These are phyloP conservation scores for Aspergillus sp. DNA, from an alignment of 2,329 filamentous ascomycete species.

Conservation along the genomic window DNA sequence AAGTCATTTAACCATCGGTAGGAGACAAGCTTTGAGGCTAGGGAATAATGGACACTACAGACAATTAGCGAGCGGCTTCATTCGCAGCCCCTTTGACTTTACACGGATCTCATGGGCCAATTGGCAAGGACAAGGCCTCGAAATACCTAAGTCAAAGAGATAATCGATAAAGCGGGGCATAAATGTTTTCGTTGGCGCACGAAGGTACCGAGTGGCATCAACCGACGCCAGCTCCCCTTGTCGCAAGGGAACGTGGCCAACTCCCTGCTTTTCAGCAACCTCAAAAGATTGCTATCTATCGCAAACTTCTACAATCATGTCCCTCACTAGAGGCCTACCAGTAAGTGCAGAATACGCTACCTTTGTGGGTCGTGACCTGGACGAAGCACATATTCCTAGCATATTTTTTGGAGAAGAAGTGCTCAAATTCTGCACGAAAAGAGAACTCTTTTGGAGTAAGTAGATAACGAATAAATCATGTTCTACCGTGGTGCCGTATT, in stretches of 20 bases:
- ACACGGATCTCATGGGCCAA: not conserved
- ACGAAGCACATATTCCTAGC: not conserved
- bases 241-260: too few species aligned
- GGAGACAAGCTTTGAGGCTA: not conserved
- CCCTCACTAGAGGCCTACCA: not conserved
- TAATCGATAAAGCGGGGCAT: not conserved
- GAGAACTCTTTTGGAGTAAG: not conserved
- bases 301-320: not conserved
- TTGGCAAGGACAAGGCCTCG: too few species aligned
- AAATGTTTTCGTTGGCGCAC: not conserved
- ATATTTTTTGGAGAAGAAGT: not conserved
- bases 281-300: too few species aligned
- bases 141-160: too few species aligned
- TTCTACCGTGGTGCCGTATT: too few species aligned
- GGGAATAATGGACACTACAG: not conserved
- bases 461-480: too few species aligned
- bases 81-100: not conserved
- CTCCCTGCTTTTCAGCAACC: too few species aligned
- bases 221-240: not conserved
- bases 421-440: not conserved
- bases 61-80: not conserved
- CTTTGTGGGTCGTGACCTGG: not conserved
- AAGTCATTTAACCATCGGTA: not conserved
- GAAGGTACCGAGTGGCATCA: not conserved
- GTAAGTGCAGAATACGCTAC: too few species aligned